Evolutionary conservation across 2,329 filamentous ascomycete species (phyloP), one percentile per base, ranked within the genome.

Genomic region (Aquanectria penicillioides): DNA sequence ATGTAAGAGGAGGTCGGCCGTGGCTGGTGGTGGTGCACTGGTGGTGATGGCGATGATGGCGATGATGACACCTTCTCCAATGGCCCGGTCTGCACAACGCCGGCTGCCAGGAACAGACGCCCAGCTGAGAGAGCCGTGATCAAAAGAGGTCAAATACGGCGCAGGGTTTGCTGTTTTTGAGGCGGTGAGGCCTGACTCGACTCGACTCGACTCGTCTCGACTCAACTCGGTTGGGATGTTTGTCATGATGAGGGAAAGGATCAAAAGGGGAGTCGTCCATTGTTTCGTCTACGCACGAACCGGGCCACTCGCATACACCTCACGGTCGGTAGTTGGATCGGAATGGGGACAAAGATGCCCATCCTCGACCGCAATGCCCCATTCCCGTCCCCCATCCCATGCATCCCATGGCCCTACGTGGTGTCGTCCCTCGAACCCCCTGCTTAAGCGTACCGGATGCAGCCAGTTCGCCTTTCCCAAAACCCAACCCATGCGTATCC

Each of bases 261-360:
- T 26, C 31, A 29, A 15, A 22, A 11, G 26, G 23, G 28, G 22
- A 31, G 28, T 41, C 33, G 20, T 18, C 38, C 25, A 52, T 37
- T 34, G 33, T 29, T 37, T 53, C 50, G 50, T 46, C 34, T 23
- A 52, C 61, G 31, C 52, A 57, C 36, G n/a, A 40, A 28, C 51
- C 47, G 51, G 51, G 40, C 41, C 41, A 53, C 46, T 46, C 41
- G 28, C 33, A 55, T 18, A 48, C 18, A 34, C 51, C 47, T 47
- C 33, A 33, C 31, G 33, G 34, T 22, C 49, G 49, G 38, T 33
- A 44, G 29, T 20, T 41, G 49, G 49, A 43, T 53, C n/a, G 38
- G 31, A 36, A 53, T 53, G 50, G 50, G 50, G 49, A 22, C 50
- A 53, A 44, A 23, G 38, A 31, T 41, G 23, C 10, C 34, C 34